These are phyloP conservation scores for Colletotrichum limetticola DNA, from an alignment of 2,329 filamentous ascomycete genomes.

Conservation along the genomic window DNA sequence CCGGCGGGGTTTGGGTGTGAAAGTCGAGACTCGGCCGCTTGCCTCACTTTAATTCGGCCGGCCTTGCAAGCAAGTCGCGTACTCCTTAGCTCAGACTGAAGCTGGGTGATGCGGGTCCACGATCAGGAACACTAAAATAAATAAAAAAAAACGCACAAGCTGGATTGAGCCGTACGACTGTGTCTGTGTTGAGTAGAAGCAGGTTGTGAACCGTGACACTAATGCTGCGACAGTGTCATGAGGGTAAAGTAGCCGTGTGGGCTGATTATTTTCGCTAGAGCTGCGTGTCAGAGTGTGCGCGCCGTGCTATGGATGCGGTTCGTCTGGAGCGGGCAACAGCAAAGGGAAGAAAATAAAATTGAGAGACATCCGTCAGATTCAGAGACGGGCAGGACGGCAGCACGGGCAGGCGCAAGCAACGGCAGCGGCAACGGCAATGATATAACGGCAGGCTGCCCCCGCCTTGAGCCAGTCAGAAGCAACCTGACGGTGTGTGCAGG, in stretches of 20 bases:
- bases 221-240: not conserved
- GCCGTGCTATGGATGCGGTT: slow-evolving; percentile 1
- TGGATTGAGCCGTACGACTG: not conserved
- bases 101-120: not conserved
- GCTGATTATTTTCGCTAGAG: not conserved
- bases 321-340: slow-evolving; percentile 8
- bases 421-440: not conserved
- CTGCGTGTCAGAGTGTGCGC: not conserved
- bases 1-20: not conserved
- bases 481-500: not conserved
- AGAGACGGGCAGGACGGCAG: not conserved
- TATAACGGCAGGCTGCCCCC: not conserved
- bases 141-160: not conserved
- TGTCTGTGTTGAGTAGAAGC: not conserved
- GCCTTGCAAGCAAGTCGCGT: slow-evolving; percentile 7
- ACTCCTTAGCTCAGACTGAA: not conserved
- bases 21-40: slow-evolving; percentile 8
- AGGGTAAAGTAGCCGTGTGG: not conserved
- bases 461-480: not conserved
- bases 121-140: not conserved
- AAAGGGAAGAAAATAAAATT: not conserved
- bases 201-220: not conserved
- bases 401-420: not conserved
- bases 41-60: not conserved
- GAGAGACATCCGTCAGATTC: not conserved